Evolutionary conservation across 2,329 filamentous ascomycete species (phyloP).

Genomic region (Coniochaeta sp.): DNA sequence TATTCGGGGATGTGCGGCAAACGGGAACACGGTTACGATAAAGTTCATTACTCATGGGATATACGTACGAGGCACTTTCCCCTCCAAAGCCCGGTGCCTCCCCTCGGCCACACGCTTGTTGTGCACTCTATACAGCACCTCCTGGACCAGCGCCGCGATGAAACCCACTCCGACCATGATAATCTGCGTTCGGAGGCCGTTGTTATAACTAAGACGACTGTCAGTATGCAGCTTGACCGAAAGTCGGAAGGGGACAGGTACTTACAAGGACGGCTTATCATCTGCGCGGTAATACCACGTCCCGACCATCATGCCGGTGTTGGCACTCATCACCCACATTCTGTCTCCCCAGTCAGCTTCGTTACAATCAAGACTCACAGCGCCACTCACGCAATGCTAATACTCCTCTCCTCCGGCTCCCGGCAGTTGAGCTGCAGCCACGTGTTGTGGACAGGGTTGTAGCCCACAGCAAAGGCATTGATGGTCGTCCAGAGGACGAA

Average conservation of each 20-base stretch:
- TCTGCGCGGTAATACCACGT: slow-evolving; percentile 39
- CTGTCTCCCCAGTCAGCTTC: slow-evolving; percentile 7
- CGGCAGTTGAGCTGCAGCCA: slow-evolving; percentile 46
- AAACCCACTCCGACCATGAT: slow-evolving; percentile 34
- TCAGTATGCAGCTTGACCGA: neutral
- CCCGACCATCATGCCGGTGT: slow-evolving; percentile 41
- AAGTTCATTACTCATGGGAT: neutral
- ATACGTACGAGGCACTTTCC: neutral
- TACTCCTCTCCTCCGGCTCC: slow-evolving; percentile 37
- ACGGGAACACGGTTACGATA: too few species aligned
- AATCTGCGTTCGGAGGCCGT: slow-evolving; percentile 36
- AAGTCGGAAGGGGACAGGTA: too few species aligned
- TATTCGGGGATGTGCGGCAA: too few species aligned
- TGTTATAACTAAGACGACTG: slow-evolving; percentile 27
- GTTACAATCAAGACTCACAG: too few species aligned
- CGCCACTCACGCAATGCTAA: slow-evolving; percentile 36
- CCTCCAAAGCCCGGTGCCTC: neutral
- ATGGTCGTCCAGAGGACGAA: slow-evolving; percentile 45
- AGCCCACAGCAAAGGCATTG: slow-evolving; percentile 43
- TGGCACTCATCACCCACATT: slow-evolving; percentile 44
- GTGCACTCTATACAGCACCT: slow-evolving; percentile 28
- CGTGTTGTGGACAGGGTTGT: slow-evolving; percentile 45
- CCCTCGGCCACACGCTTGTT: slow-evolving; percentile 16
- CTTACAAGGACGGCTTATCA: slow-evolving; percentile 24
- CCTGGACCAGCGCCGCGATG: slow-evolving; percentile 29